Percentiles rank a stretch among this genome's conserved stretches.
Evolutionary conservation across 2,329 filamentous ascomycete genomes (phyloP).

Genomic region (Herpotrichia juniperi): DNA sequence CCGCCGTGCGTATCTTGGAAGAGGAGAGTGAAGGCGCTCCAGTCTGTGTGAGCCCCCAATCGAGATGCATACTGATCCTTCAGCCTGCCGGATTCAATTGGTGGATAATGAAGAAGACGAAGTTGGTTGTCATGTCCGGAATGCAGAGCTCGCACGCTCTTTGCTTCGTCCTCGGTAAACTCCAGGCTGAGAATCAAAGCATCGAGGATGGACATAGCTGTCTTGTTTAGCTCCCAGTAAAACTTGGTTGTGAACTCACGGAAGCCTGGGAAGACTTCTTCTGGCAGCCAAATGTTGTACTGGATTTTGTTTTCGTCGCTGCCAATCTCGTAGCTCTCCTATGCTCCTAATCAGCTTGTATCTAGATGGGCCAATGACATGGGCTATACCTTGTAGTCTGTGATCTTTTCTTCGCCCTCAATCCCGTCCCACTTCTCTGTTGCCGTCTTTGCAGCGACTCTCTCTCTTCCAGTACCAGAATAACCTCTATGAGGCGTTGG

Average conservation of each 20-base stretch:
- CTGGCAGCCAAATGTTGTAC: conserved; percentile 57
- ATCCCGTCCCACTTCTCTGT: conserved; percentile 31
- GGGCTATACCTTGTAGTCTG: conserved; percentile 53
- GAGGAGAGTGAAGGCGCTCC: conserved; percentile 57
- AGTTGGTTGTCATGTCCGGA: conserved; percentile 64
- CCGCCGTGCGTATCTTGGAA: conserved; percentile 62
- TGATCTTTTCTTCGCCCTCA: conserved; percentile 39
- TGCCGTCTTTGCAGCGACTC: conserved; percentile 55
- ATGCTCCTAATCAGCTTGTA: neutral
- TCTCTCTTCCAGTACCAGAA: conserved; percentile 61
- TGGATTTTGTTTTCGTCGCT: conserved; percentile 50
- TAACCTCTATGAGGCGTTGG: conserved; percentile 61
- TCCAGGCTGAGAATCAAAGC: conserved; percentile 56
- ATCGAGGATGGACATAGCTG: conserved; percentile 52
- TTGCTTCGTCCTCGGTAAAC: conserved; percentile 52
- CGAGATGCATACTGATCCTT: conserved; percentile 52
- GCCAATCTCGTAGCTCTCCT: conserved; percentile 56
- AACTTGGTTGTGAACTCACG: conserved; percentile 55
- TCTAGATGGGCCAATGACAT: too few relatives aligned
- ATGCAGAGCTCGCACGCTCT: conserved; percentile 54
- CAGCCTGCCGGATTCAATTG: conserved; percentile 53
- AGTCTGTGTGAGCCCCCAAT: conserved; percentile 62
- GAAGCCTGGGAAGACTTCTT: conserved; percentile 53
- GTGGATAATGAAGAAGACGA: conserved; percentile 65
- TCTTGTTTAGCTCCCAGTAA: conserved; percentile 55